Percentiles rank a stretch among this genome's conserved stretches.
phyloP scores from a whole-genome alignment of 139 green algal species.

The Chlorella vulgaris region DNA sequence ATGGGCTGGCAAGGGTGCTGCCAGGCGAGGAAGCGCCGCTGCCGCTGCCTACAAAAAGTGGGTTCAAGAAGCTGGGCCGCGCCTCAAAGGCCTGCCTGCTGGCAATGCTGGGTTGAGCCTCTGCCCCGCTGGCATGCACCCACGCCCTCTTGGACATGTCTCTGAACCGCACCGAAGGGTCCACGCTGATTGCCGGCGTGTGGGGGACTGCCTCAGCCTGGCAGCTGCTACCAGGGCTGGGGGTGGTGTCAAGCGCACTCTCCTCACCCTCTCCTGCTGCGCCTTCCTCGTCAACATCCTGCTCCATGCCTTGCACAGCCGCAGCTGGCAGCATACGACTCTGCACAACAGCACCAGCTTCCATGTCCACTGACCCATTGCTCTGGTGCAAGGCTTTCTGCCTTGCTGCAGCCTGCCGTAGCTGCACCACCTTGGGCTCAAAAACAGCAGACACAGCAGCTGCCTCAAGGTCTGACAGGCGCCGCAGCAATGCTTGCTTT shows the following conservation, averaged over 20 bases:
- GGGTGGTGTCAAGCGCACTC: too few species aligned
- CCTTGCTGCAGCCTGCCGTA: not conserved
- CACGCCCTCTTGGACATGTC: not conserved
- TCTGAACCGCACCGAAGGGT: constrained; percentile 6
- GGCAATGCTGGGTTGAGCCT: too few species aligned
- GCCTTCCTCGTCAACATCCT: too few species aligned
- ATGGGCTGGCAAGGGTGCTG: not conserved
- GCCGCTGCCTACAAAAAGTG: not conserved
- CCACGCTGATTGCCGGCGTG: not conserved
- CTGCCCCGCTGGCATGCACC: not conserved
- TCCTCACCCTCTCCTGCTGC: too few species aligned
- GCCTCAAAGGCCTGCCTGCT: not conserved
- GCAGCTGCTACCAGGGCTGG: not conserved
- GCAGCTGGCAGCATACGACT: not conserved
- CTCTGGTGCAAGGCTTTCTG: not conserved
- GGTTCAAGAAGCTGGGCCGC: not conserved
- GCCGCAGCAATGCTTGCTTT: not conserved
- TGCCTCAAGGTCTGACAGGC: not conserved
- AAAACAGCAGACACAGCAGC: not conserved
- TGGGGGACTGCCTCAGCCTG: too few species aligned
- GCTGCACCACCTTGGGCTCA: not conserved
- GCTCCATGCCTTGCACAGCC: not conserved
- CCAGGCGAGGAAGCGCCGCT: not conserved
- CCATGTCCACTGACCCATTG: not conserved
- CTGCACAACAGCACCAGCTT: not conserved